Percentiles rank a stretch among this genome's conserved stretches.
Conservation (phyloP, 805 yeast genomes). For the Ascoidea tarda region DNA sequence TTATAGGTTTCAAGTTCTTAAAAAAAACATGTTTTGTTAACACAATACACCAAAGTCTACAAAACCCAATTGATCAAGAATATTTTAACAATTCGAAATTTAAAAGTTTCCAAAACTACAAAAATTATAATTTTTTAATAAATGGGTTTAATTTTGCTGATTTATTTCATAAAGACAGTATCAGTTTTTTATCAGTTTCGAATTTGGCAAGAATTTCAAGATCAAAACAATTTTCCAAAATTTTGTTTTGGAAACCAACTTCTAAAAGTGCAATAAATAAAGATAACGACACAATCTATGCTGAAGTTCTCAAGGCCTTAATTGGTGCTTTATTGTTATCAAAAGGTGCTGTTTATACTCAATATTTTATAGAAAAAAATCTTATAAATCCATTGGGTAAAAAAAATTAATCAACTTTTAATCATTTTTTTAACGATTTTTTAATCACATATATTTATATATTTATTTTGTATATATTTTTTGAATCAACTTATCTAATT, state of each 20-base stretch:
- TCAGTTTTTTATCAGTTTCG: slow-evolving; percentile 34
- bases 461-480: too few relatives aligned
- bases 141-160: slow-evolving; percentile 40
- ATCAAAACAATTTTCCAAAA: slow-evolving; percentile 29
- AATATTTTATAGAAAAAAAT: too few relatives aligned
- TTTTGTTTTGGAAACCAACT: slow-evolving; percentile 52
- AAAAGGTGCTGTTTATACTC: slow-evolving; percentile 27
- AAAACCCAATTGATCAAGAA: slow-evolving; percentile 13
- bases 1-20: slow-evolving; percentile 54
- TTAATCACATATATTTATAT: too few relatives aligned
- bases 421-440: too few relatives aligned
- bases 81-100: slow-evolving; percentile 16
- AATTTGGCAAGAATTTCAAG: slow-evolving; percentile 39
- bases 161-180: slow-evolving; percentile 42
- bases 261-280: slow-evolving; percentile 28
- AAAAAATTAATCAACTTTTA: too few relatives aligned
- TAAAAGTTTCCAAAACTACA: slow-evolving; percentile 7
- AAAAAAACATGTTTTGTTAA: slow-evolving; percentile 32
- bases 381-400: background rate
- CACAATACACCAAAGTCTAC: slow-evolving; percentile 15
- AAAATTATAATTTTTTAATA: slow-evolving; percentile 22
- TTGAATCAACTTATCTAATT: background rate
- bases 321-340: slow-evolving; percentile 54
- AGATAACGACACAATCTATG: slow-evolving; percentile 42
- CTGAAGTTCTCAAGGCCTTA: slow-evolving; percentile 43